Percentiles rank a stretch among this genome's conserved stretches.
Conservation (phyloP, 305 asterid species). For the Rubia occidens region DNA sequence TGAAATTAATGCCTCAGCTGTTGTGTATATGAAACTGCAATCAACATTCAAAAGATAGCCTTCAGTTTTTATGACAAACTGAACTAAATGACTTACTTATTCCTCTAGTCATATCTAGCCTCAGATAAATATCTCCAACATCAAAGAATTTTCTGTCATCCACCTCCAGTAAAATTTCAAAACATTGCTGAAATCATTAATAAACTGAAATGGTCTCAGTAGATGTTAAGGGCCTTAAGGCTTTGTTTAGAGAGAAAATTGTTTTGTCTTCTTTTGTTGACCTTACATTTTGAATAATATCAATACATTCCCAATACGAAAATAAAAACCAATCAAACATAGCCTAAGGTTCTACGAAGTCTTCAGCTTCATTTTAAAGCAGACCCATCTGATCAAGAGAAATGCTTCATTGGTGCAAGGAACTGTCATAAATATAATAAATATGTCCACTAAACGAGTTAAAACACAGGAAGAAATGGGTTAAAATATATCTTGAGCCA, state of each 20-base stretch:
- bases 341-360: neutral
- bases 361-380: too few species aligned
- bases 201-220: neutral
- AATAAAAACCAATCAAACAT: neutral
- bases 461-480: neutral
- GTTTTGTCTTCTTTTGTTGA: too few species aligned
- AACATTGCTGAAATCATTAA: neutral
- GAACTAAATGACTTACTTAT: neutral
- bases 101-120: neutral
- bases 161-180: neutral
- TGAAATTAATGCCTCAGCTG: neutral
- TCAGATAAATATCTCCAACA: neutral
- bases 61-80: neutral
- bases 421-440: neutral
- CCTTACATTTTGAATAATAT: neutral
- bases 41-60: neutral
- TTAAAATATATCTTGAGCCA: neutral
- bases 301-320: neutral
- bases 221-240: neutral
- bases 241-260: neutral
- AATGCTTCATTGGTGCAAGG: neutral
- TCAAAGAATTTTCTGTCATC: neutral
- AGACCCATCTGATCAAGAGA: neutral
- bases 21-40: neutral
- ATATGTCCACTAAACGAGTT: neutral